phyloP scores from a whole-genome alignment of 345 rosid genomes.

The Psidium friedrichsthalianum region DNA sequence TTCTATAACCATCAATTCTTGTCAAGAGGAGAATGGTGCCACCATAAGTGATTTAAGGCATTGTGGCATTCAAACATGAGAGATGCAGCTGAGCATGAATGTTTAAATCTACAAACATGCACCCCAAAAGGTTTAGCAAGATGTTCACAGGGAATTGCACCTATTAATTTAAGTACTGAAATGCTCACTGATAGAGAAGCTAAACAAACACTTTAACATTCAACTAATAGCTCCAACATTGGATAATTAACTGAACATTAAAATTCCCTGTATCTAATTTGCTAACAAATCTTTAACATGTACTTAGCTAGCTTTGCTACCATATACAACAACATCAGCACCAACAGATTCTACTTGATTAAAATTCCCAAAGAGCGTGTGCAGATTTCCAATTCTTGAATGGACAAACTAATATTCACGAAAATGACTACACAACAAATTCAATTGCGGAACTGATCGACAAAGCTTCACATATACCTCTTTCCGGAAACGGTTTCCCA shows the following conservation, averaged over 20 bases:
- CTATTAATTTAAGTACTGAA: neutral
- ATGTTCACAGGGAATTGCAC: neutral
- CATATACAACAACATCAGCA: neutral
- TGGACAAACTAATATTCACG: neutral
- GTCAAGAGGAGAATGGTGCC: neutral
- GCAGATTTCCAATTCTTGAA: neutral
- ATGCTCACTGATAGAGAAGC: neutral
- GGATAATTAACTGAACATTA: neutral
- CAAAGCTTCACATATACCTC: conserved; percentile 34
- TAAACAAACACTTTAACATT: neutral
- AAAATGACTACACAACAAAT: neutral
- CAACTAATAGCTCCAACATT: neutral
- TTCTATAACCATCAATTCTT: neutral
- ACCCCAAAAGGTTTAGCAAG: neutral
- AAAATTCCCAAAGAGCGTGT: neutral
- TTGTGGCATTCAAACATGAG: neutral
- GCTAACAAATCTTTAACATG: neutral
- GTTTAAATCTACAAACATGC: neutral
- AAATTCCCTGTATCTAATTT: neutral
- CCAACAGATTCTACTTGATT: neutral
- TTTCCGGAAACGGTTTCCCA: conserved; percentile 95
- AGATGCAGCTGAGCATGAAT: neutral
- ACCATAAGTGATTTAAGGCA: neutral
- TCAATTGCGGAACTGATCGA: neutral
- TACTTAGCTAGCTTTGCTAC: neutral